Percentiles rank a stretch among this genome's conserved stretches.
These are phyloP conservation scores for Penicillium maclennaniae DNA, from an alignment of 495 filamentous ascomycete species.

Conservation along the genomic window DNA sequence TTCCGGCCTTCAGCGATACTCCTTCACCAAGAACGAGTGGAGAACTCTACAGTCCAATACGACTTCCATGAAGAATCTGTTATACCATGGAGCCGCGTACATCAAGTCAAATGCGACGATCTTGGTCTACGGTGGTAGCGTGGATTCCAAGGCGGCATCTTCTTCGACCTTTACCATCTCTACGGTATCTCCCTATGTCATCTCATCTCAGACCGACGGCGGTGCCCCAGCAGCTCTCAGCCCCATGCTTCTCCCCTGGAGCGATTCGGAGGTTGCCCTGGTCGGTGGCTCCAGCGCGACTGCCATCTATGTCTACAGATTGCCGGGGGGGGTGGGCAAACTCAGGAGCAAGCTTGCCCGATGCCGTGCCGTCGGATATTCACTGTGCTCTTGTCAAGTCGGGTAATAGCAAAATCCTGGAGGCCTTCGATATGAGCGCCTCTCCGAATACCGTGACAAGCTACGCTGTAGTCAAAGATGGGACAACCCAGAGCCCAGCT, in stretches of 20 bases:
- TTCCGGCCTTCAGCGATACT: slow-evolving; percentile 78
- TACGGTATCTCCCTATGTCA: slow-evolving; percentile 54
- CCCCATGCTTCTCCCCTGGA: slow-evolving; percentile 78
- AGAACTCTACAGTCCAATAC: slow-evolving; percentile 54
- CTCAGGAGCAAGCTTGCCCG: slow-evolving; percentile 57
- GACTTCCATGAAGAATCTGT: slow-evolving; percentile 60
- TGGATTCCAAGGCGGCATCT: slow-evolving; percentile 46
- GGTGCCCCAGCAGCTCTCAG: slow-evolving; percentile 58
- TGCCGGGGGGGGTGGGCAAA: slow-evolving; percentile 57
- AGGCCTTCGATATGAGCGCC: slow-evolving; percentile 71
- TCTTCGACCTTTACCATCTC: slow-evolving; percentile 76
- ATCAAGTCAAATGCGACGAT: slow-evolving; percentile 66
- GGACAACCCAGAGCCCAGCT: slow-evolving; percentile 32
- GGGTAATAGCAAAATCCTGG: slow-evolving; percentile 79
- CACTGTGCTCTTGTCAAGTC: slow-evolving; percentile 64
- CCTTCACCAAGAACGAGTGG: slow-evolving; percentile 75
- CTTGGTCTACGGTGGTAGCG: slow-evolving; percentile 75
- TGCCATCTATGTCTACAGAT: slow-evolving; percentile 59
- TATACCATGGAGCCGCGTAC: slow-evolving; percentile 73
- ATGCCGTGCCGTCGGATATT: slow-evolving; percentile 53
- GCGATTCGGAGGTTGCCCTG: slow-evolving; percentile 63
- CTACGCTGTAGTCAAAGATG: slow-evolving; percentile 53
- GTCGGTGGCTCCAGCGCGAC: slow-evolving; percentile 71
- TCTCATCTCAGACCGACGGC: slow-evolving; percentile 46
- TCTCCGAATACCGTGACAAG: slow-evolving; percentile 76